Percentiles rank a stretch among this genome's conserved stretches.
Conservation (phyloP, 140 eudicot genomes). For the Oenanthe javanica region DNA sequence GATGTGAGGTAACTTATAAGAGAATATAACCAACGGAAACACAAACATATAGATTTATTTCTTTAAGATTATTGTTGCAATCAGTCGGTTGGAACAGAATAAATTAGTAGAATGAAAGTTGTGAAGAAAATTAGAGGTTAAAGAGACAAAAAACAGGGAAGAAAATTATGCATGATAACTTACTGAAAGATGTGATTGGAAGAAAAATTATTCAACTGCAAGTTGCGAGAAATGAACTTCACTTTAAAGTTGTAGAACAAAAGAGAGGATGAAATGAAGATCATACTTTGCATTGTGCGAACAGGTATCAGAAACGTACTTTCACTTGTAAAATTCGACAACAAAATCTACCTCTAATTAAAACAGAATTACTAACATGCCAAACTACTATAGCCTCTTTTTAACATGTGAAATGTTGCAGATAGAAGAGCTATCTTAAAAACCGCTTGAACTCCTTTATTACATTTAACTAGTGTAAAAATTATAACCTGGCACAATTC, state of each 20-base stretch:
- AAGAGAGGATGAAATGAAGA: background rate
- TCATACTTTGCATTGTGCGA: background rate
- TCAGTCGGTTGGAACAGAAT: background rate
- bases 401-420: background rate
- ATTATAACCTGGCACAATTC: background rate
- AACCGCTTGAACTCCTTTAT: background rate
- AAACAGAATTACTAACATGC: background rate
- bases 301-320: background rate
- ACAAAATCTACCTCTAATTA: background rate
- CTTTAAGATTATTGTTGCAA: background rate
- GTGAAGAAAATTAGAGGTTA: background rate
- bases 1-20: background rate
- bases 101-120: background rate
- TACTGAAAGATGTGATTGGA: background rate
- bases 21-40: background rate
- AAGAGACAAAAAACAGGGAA: background rate
- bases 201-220: background rate
- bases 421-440: background rate
- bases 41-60: background rate
- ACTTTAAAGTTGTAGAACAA: background rate
- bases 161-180: no score
- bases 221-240: background rate
- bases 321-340: background rate
- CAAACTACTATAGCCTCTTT: background rate
- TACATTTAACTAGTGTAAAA: background rate